Evolutionary conservation across 1,284 basidiomycete species (phyloP), one percentile per base, ranked within the genome.

Genomic region (Tylopilus orsonianus): DNA sequence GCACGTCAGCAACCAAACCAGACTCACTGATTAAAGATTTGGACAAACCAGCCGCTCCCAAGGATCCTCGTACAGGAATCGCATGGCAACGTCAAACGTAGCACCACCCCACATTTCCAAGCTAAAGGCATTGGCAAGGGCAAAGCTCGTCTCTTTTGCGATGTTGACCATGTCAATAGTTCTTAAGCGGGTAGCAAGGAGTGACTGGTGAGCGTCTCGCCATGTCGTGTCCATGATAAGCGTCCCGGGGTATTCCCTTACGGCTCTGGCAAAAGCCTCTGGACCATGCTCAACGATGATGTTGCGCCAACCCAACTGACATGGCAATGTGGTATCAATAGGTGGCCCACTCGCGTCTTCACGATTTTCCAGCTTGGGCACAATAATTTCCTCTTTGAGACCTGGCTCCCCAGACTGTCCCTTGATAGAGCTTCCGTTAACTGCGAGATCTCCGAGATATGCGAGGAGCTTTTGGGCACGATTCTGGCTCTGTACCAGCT

Each of bases 101-200:
- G 97, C 97, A 57, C 97, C 97, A 66, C 97, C 97, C 97, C 97
- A 99, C 79, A 96, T 98, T 71, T 99, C 97, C 57, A 99, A 73
- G 66, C 90, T 90, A 77, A 94, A 99, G 18, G 97, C 92, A 65
- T 98, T 99, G 43, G 92, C 84, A 46, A 99, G 79, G 8, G 95
- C 96, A 70, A 92, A 88, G 62, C 87, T 92, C 2, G 97, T 99
- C 78, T 97, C 94, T 72, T 93, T 97, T 53, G 97, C 97, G 59
- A 99, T 97, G 75, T 98, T 98, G 63, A 88, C 90, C 85, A 99
- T 98, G 68, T 99, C 97, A 58, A 92, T 85, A 18, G 97, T 99
- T 58, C 97, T 86, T 56, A 99, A 79, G 59, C 97, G 90, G 27
- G 97, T 99, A 40, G 97, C 97, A 53, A 99, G 84, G 41, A 99